phyloP scores from a whole-genome alignment of 2,329 filamentous ascomycete genomes.

The Didymella sp. region DNA sequence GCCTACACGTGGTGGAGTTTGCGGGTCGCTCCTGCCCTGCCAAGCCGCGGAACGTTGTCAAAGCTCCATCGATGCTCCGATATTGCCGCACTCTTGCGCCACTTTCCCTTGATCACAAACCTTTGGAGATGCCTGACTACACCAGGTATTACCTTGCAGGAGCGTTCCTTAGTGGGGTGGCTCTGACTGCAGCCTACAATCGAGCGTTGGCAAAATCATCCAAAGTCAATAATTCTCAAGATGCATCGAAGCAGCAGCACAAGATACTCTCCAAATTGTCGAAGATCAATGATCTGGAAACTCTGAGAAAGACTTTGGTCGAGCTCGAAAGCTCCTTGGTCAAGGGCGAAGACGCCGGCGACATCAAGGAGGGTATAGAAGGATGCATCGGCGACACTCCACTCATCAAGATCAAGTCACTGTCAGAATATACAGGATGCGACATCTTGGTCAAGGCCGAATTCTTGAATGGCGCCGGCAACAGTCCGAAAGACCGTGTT shows the following conservation, averaged over 20 bases:
- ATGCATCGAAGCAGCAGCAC: constrained; percentile 31
- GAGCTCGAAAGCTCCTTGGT: constrained; percentile 27
- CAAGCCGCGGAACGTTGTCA: constrained; percentile 34
- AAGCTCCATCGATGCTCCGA: constrained; percentile 25
- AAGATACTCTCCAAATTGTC: constrained; percentile 31
- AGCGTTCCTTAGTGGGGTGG: constrained; percentile 78
- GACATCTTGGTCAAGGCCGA: constrained; percentile 93
- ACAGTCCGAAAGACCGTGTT: constrained; percentile 93
- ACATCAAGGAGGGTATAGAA: constrained; percentile 80
- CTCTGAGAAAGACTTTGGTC: constrained; percentile 33
- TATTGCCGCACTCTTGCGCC: constrained; percentile 23
- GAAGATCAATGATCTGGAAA: constrained; percentile 35
- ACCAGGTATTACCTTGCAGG: constrained; percentile 67
- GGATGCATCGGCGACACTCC: constrained; percentile 94
- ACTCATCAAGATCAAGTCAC: constrained; percentile 81
- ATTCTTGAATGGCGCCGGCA: constrained; percentile 92
- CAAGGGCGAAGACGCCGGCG: constrained; percentile 22
- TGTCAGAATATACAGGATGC: constrained; percentile 86
- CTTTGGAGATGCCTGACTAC: constrained; percentile 42
- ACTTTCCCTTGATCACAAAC: constrained; percentile 11
- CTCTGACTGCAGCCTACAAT: constrained; percentile 63
- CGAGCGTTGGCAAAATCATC: not conserved
- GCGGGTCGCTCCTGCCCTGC: constrained; percentile 29
- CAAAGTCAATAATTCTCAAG: constrained; percentile 29
- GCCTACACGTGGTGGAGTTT: constrained; percentile 37